phyloP scores from a whole-genome alignment of 2,329 filamentous ascomycete species.

The Fusarium sp. region DNA sequence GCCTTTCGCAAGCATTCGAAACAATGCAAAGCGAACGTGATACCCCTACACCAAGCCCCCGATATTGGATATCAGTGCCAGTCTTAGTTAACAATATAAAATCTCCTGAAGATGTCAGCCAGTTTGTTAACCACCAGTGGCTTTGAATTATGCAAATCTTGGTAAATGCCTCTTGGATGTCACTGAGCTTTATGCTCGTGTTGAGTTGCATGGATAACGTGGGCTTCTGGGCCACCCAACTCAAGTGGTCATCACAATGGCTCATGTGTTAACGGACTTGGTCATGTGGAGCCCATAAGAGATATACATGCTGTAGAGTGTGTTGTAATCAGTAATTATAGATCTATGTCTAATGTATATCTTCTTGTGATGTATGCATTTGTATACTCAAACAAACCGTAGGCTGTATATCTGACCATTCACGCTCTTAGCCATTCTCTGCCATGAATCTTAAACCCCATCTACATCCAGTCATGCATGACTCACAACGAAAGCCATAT shows the following conservation, averaged over 20 bases:
- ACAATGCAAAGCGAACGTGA: conserved; percentile 43
- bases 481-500: neutral
- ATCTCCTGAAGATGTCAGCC: fast-evolving
- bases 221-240: neutral
- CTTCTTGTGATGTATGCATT: neutral
- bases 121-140: too few species aligned
- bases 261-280: neutral
- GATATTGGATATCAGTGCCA: fast-evolving
- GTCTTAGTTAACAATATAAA: fast-evolving
- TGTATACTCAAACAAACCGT: neutral
- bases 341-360: neutral
- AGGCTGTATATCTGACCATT: neutral
- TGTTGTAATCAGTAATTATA: neutral
- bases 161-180: neutral
- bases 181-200: neutral
- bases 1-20: conserved; percentile 37
- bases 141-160: neutral
- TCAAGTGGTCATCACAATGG: neutral
- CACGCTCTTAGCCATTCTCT: neutral
- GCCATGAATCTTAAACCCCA: neutral
- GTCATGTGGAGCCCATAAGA: neutral
- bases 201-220: neutral
- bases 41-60: conserved; percentile 46
- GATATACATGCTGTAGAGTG: neutral
- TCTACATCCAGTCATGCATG: neutral